Evolutionary conservation across 1,284 basidiomycete species (phyloP).

Genomic region (Flammula alnicola): DNA sequence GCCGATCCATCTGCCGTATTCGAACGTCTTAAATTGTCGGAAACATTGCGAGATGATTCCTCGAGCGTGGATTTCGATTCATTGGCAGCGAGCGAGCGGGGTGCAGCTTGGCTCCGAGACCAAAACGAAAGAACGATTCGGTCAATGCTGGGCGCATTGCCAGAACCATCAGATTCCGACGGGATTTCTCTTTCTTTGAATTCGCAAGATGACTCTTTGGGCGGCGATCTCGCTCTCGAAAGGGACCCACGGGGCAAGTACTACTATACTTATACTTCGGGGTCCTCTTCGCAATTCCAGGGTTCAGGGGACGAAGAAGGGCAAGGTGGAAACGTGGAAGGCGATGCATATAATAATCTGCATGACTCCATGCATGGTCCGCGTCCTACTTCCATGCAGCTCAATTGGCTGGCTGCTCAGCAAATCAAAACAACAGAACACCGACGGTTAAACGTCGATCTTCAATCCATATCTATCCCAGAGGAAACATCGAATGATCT

Average conservation of each 20-base stretch:
- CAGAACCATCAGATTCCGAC: constrained; percentile 63
- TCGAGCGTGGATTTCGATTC: constrained; percentile 50
- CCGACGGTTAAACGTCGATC: constrained; percentile 14
- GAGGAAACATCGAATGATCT: constrained; percentile 23
- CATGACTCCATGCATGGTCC: constrained; percentile 28
- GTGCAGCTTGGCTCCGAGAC: constrained; percentile 81
- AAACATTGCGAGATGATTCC: constrained; percentile 43
- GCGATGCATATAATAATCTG: constrained; percentile 17
- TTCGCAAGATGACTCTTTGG: constrained; percentile 41
- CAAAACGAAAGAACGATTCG: constrained; percentile 72
- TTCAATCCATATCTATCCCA: constrained; percentile 22
- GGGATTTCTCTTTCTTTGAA: constrained; percentile 47
- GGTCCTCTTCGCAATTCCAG: constrained; percentile 54
- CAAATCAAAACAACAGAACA: constrained; percentile 33
- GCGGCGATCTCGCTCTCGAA: constrained; percentile 68
- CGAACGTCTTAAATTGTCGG: constrained; percentile 58
- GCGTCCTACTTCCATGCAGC: constrained; percentile 66
- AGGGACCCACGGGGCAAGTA: constrained; percentile 70
- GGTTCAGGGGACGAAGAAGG: constrained; percentile 59
- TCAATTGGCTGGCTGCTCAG: constrained; percentile 61
- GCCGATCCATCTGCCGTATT: constrained; percentile 57
- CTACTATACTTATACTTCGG: constrained; percentile 72
- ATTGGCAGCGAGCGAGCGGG: constrained; percentile 61
- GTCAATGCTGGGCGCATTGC: constrained; percentile 61
- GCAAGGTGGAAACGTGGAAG: constrained; percentile 25